Base-by-base conservation (phyloP, 225 moss, liverwort and hornwort genomes). In the Ulota crispa region DNA sequence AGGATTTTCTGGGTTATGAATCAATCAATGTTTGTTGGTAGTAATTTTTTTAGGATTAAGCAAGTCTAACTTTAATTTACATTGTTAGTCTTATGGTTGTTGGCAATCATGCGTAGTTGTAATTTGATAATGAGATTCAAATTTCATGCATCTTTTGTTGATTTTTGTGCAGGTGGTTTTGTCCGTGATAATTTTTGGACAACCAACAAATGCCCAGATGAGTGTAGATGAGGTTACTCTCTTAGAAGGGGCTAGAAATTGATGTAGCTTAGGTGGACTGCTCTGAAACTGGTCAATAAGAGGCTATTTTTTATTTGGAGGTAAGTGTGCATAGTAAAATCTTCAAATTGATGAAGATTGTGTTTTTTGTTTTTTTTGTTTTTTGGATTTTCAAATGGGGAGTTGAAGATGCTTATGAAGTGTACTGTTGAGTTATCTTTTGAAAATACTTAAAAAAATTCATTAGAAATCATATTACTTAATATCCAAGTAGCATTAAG, bases 111-210 rank as follows among this genome's bases (percentile, higher is more conserved):
- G 28, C 53, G 31, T 16, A 31, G 31, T 30, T 16, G n/a, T 6
- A 68, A 32, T 42, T 78, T 69, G 5, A 24, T 21, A 42, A 16
- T 34, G 54, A 67, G 59, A 79, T 68, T 56, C 83, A 64, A 39
- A 85, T 13, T 32, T 77, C 60, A 31, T 64, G 72, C 26, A 43
- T 34, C 19, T 27, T 15, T n/a, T 69, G 77, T 47, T 79, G 82
- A 20, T 67, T 79, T 79, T 68, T 82, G 54, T 84, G 88, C 93
- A 96, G 96, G 55, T 97, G n/a, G 88, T 89, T 65, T 87, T 88
- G 1, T 52, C 89, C 24, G 94, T 97, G 78, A 86, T 84, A 10
- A 92, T 97, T 52, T 97, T 97, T 78, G 96, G 96, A 32, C 93
- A 85, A 54, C 81, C 89, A 27, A 92, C 92, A 11, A 28, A 81